Conservation (phyloP, 306 rosid genomes). For the Quercus rubra region DNA sequence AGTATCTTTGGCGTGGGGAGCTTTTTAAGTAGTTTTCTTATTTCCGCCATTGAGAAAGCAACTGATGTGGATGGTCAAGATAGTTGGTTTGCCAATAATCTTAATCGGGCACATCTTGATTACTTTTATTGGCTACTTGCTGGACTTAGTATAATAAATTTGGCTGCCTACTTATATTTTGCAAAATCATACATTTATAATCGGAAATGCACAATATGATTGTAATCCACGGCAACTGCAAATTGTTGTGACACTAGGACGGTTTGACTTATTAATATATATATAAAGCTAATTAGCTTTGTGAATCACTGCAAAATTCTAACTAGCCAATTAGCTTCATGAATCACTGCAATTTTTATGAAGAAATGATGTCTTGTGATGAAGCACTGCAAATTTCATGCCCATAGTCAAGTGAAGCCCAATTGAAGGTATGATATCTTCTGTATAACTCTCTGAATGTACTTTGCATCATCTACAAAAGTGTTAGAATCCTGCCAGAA, state of each 20-base stretch:
- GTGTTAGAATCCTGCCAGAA: too few relatives aligned
- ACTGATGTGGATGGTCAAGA: conserved; percentile 14
- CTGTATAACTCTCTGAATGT: too few relatives aligned
- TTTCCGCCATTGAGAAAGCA: conserved; percentile 10
- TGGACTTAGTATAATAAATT: not conserved
- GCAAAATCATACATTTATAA: conserved; percentile 17
- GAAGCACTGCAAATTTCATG: too few relatives aligned
- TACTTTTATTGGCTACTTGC: conserved; percentile 21
- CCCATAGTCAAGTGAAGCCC: too few relatives aligned
- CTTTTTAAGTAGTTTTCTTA: conserved; percentile 18
- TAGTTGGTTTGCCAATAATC: conserved; percentile 27
- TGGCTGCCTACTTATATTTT: conserved; percentile 1
- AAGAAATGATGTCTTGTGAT: too few relatives aligned
- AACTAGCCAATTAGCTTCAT: too few relatives aligned
- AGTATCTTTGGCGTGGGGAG: conserved; percentile 22
- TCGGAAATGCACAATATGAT: not conserved
- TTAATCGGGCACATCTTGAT: conserved; percentile 23
- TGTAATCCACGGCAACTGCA: not conserved
- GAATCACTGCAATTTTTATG: too few relatives aligned
- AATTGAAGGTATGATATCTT: too few relatives aligned
- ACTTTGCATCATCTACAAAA: too few relatives aligned
- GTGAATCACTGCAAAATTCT: too few relatives aligned
- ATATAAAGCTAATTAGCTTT: too few relatives aligned
- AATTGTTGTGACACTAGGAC: not conserved
- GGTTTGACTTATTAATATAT: not conserved